Evolutionary conservation across 805 yeast genomes (phyloP), one percentile per base, ranked within the genome.

Genomic region (Nakazawaea peltata): DNA sequence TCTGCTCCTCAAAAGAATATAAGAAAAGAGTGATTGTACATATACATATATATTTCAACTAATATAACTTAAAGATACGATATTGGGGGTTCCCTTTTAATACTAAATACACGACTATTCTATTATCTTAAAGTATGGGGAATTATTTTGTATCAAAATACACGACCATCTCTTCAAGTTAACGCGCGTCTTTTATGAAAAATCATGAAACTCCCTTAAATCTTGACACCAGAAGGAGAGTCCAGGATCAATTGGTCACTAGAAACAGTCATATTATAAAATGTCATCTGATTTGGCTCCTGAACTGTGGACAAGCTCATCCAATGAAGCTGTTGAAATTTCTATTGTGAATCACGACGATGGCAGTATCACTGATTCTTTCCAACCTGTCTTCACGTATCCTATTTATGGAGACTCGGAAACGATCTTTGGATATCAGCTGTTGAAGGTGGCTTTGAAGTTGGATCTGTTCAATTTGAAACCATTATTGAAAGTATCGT

Each of bases 391-490:
- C 11, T 87, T 85, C 59, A 90, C 97, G 1, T 92, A 92, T 54
- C 95, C 97, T 2, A 81, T 92, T 9, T 92, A 75, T 64, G 97
- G 97, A 5, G 95, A 87, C 32, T 70, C 86, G 2, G 98, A 92
- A 51, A 78, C 78, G 36, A 77, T 92, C 1, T 85, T 78, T 50
- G 98, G 98, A 2, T 92, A 74, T 53, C 69, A 78, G 44, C 81
- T 74, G 45, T 62, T 88, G 25, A 64, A 65, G 22, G 74, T 92
- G 24, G 71, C 74, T 44, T 44, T 71, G n/a, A 75, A 81, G 13
- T 84, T 84, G 53, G 95, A 88, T 51, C 72, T 81, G 26, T 61
- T 67, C 31, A 79, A 92, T 0, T 72, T 88, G 51, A 64, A 71
- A 28, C 94, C 97, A 9, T 74, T 81, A 35, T 57, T 86, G 34